Evolutionary conservation across 192 early-diverging fungal species (phyloP).

Genomic region (Blastocladiella britannica): DNA sequence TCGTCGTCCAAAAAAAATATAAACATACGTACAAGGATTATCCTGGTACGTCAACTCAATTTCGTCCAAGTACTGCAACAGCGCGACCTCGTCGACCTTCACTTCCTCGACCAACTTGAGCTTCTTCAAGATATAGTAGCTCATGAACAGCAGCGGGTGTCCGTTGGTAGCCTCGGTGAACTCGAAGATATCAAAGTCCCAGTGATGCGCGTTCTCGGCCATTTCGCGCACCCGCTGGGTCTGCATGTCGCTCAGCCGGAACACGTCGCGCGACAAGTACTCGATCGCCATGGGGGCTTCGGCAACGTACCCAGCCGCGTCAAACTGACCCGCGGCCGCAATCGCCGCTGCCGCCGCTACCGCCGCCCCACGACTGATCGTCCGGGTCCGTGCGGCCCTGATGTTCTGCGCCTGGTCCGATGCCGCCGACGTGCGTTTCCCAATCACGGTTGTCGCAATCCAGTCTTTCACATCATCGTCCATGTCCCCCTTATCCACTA

Average conservation of each 20-base stretch:
- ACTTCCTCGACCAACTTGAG: slow-evolving; percentile 23
- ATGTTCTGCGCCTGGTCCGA: not conserved
- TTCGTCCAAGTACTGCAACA: slow-evolving; percentile 17
- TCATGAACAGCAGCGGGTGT: slow-evolving; percentile 21
- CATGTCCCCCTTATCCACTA: slow-evolving; percentile 26
- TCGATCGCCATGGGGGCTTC: not conserved
- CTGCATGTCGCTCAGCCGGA: not conserved
- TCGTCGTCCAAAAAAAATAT: too few species aligned
- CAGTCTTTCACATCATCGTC: slow-evolving; percentile 29
- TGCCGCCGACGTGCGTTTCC: not conserved
- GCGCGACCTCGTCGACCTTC: slow-evolving; percentile 14
- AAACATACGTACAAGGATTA: too few species aligned
- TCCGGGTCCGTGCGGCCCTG: too few species aligned
- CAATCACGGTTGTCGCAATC: slow-evolving; percentile 15
- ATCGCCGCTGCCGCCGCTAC: not conserved
- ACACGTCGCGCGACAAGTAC: not conserved
- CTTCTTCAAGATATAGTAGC: slow-evolving; percentile 20
- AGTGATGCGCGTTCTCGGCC: not conserved
- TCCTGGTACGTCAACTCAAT: slow-evolving; percentile 24
- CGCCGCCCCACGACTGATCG: too few species aligned
- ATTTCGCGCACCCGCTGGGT: not conserved
- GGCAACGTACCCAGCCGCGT: not conserved
- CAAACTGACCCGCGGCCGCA: not conserved
- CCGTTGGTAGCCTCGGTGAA: slow-evolving; percentile 24
- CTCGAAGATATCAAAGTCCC: slow-evolving; percentile 29